Evolutionary conservation across 2,329 filamentous ascomycete species (phyloP).

Genomic region (Colletotrichum musicola): DNA sequence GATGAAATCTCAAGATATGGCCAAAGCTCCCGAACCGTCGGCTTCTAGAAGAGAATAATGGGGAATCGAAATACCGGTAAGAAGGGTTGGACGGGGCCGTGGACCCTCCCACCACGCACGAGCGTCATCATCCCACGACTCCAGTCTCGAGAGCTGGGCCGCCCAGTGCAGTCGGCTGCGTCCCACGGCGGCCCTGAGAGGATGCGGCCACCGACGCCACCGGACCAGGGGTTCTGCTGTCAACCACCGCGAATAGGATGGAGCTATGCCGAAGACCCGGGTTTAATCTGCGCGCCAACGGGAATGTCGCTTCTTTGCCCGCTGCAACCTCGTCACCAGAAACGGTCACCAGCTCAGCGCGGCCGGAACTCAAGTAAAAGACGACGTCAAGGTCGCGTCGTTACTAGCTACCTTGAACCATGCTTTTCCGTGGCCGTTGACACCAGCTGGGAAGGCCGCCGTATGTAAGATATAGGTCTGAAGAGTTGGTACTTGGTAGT

Average conservation of each 20-base stretch:
- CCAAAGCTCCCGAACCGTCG: conserved; percentile 38
- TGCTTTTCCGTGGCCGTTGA: conserved; percentile 5
- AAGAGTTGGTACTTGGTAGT: conserved; percentile 15
- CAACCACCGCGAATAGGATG: conserved; percentile 11
- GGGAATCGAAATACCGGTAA: conserved; percentile 38
- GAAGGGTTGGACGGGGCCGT: conserved; percentile 41
- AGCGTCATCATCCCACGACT: conserved; percentile 40
- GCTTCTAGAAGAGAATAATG: conserved; percentile 41
- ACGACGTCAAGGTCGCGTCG: neutral
- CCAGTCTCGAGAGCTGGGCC: neutral
- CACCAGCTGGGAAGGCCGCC: neutral
- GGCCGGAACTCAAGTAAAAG: conserved; percentile 9
- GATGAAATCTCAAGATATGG: conserved; percentile 34
- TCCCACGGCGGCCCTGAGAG: conserved; percentile 29
- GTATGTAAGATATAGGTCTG: conserved; percentile 10
- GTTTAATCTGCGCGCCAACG: conserved; percentile 25
- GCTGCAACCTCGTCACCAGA: conserved; percentile 32
- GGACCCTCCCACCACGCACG: conserved; percentile 33
- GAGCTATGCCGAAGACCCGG: conserved; percentile 32
- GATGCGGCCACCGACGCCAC: conserved; percentile 33
- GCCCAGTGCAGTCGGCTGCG: conserved; percentile 17
- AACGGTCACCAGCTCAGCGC: conserved; percentile 29
- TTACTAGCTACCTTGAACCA: conserved; percentile 12
- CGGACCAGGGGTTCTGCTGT: conserved; percentile 13
- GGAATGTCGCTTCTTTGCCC: conserved; percentile 31